Base-by-base conservation (phyloP, 805 yeast species). In the Starmerella powellii region DNA sequence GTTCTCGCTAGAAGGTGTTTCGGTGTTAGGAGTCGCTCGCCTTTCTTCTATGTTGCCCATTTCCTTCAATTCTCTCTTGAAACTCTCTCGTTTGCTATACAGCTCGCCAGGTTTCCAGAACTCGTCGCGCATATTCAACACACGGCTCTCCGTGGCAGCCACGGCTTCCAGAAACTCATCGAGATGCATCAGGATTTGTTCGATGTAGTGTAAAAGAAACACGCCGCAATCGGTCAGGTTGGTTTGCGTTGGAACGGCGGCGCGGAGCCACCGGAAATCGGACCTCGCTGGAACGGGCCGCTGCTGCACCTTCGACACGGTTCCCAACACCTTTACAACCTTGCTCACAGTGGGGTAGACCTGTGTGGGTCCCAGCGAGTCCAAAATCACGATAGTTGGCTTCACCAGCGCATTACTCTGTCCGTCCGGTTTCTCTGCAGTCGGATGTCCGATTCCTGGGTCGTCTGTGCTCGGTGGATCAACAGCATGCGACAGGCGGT, bases 161-260 rank as follows among this genome's bases (percentile, higher is more conserved):
- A 47, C 44, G 4, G 26, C 31, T 5, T 20, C 31, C 11, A 48
- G 17, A 39, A 83, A 77, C 19, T 57, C 64, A 0, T 51, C 51
- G 0, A 76, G 73, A 31, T 72, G 60, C 19, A 63, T 62, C 35
- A 79, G 64, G 60, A 83, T 77, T 48, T 70, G 73, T 43, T 67
- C 64, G 11, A 78, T 69, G 52, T 81, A 86, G 51, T 78, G 78
- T 13, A 91, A 78, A 2, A 88, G 82, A 62, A 83, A 95, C 17
- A 91, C 74, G 1, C 98, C 98, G 64, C 98, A 91, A 58, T 91
- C 98, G 56, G 86, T 83, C 62, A 78, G 76, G 58, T 91, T 91
- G 24, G 77, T 76, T 56, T 91, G 98, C 45, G 70, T 75, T 1
- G 96, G 95, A 0, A 85, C 91, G 4, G 64, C 56, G 4, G 77